Conservation (phyloP, 371 early-diverging fungal species). For the Haplosporangium sp. region DNA sequence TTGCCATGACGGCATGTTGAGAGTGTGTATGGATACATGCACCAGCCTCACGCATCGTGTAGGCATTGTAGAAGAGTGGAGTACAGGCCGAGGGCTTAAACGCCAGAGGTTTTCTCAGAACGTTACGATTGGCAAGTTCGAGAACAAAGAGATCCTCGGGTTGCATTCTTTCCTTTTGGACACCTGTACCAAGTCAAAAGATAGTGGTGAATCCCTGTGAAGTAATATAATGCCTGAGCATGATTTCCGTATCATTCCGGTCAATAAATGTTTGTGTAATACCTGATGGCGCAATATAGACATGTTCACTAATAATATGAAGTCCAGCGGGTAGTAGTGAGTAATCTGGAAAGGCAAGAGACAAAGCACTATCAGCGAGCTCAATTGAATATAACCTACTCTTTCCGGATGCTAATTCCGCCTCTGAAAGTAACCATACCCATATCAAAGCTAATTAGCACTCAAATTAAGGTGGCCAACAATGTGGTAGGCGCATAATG, state of each 20-base stretch:
- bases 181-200: conserved; percentile 64
- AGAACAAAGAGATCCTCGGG: conserved; percentile 90
- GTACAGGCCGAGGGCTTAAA: conserved; percentile 92
- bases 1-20: conserved; percentile 94
- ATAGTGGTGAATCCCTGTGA: not conserved
- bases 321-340: not conserved
- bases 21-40: conserved; percentile 98
- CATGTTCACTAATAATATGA: conserved; percentile 64
- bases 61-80: conserved; percentile 95
- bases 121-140: conserved; percentile 65
- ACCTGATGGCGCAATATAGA: conserved; percentile 93
- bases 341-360: not conserved
- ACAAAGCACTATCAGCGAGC: not conserved
- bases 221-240: not conserved
- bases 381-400: conserved; percentile 56
- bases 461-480: no score
- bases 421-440: conserved; percentile 61
- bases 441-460: not conserved
- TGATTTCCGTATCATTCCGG: not conserved
- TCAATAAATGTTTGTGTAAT: not conserved
- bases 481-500: not conserved
- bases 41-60: conserved; percentile 88
- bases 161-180: conserved; percentile 95
- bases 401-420: conserved; percentile 90
- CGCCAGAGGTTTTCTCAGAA: conserved; percentile 78